A percentile compares a stretch with the other conserved stretches of the same genome.
Conservation (phyloP, 441 rosid genomes). For the Populus hybrid region DNA sequence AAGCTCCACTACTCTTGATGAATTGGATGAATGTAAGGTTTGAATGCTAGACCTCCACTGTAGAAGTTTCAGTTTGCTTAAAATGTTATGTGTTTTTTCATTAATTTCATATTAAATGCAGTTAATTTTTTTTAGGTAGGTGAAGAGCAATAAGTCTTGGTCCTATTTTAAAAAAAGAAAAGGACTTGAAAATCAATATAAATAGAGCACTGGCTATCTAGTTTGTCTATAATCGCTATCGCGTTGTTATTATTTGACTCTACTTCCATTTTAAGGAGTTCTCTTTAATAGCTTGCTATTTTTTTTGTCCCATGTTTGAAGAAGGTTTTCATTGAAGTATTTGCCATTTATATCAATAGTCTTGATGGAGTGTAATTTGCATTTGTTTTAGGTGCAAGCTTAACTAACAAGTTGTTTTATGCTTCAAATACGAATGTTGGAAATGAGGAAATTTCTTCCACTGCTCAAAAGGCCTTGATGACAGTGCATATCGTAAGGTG, state of each 20-base stretch:
- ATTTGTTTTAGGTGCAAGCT: slow-evolving; percentile 59
- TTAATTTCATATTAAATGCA: not conserved
- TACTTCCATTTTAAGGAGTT: no score
- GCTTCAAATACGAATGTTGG: slow-evolving; percentile 84
- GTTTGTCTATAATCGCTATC: no score
- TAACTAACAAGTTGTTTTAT: slow-evolving; percentile 81
- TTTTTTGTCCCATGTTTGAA: not conserved
- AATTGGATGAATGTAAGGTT: slow-evolving; percentile 99
- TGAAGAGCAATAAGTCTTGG: no score
- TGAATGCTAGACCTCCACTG: slow-evolving; percentile 42
- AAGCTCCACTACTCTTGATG: slow-evolving; percentile 97
- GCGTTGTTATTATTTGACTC: no score
- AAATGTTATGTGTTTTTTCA: slow-evolving; percentile 8
- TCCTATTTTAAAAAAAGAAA: no score
- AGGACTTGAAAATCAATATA: not conserved
- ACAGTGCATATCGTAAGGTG: slow-evolving; percentile 92
- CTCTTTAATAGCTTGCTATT: not conserved
- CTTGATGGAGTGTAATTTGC: slow-evolving; percentile 12
- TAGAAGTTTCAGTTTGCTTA: slow-evolving; percentile 20
- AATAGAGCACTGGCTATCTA: no score
- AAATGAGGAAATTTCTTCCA: slow-evolving; percentile 73
- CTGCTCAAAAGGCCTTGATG: slow-evolving; percentile 90
- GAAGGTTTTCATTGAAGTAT: not conserved
- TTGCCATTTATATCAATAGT: not conserved
- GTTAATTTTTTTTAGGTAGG: no score